Percentiles rank a stretch among this genome's conserved stretches.
Evolutionary conservation across 805 yeast genomes (phyloP).

Genomic region (Schizosaccharomyces japonicus): DNA sequence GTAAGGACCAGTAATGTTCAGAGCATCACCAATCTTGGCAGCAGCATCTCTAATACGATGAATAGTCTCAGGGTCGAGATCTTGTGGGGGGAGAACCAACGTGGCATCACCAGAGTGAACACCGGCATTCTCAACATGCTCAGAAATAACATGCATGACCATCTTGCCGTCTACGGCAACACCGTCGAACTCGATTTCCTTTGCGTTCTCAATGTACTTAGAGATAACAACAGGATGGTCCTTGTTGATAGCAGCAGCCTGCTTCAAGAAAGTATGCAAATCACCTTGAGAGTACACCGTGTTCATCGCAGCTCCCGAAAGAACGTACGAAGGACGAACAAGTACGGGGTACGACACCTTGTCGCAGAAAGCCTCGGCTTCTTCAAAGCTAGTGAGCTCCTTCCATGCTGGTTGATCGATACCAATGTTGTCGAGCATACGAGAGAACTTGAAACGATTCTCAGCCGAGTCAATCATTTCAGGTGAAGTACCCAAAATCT

Average conservation of each 20-base stretch:
- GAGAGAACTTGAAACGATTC: constrained; percentile 92
- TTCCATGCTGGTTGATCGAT: constrained; percentile 97
- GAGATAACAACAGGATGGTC: constrained; percentile 96
- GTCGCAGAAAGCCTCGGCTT: constrained; percentile 65
- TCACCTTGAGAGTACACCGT: constrained; percentile 63
- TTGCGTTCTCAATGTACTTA: constrained; percentile 84
- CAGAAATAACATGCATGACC: constrained; percentile 84
- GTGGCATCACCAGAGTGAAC: constrained; percentile 98
- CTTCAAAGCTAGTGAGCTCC: constrained; percentile 66
- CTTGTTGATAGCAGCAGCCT: constrained; percentile 78
- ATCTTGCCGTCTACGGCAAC: constrained; percentile 79
- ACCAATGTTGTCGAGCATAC: constrained; percentile 72
- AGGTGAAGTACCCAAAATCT: constrained; percentile 82
- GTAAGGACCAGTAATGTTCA: constrained; percentile 93
- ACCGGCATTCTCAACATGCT: constrained; percentile 96
- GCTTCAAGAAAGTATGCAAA: constrained; percentile 54
- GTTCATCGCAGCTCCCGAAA: constrained; percentile 97
- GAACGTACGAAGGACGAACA: constrained; percentile 90
- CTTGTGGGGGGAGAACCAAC: constrained; percentile 75
- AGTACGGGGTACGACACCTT: constrained; percentile 83
- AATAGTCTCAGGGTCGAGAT: constrained; percentile 40
- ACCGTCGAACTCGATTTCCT: constrained; percentile 92
- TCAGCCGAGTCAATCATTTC: constrained; percentile 90
- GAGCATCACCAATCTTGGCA: constrained; percentile 78
- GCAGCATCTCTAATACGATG: constrained; percentile 64